These are phyloP conservation scores for Fagus sylvatica DNA, from an alignment of 306 rosid genomes.

Conservation along the genomic window DNA sequence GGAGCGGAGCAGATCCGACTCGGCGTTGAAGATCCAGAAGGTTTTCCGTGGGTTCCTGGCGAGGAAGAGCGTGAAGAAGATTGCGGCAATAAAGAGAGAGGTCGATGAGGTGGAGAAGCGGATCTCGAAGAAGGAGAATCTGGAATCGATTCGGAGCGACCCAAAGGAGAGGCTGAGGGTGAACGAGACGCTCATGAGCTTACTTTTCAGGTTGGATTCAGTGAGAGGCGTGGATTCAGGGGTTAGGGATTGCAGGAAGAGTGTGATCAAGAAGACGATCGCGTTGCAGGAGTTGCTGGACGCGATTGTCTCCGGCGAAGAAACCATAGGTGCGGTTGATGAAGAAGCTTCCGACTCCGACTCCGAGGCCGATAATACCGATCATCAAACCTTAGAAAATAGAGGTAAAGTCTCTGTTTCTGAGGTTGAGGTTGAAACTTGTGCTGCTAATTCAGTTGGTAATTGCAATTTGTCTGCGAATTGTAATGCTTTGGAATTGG, in stretches of 20 bases:
- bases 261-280: constrained; percentile 58
- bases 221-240: constrained; percentile 52
- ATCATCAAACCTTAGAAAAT: not conserved
- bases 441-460: too few species aligned
- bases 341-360: not conserved
- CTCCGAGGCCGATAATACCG: not conserved
- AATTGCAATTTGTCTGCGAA: not conserved
- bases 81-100: constrained; percentile 41
- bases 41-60: constrained; percentile 54
- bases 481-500: not conserved
- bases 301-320: constrained; percentile 20
- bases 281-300: constrained; percentile 65
- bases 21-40: constrained; percentile 61
- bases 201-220: constrained; percentile 63
- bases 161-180: constrained; percentile 55
- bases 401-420: not conserved
- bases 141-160: constrained; percentile 39
- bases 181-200: constrained; percentile 60
- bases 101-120: constrained; percentile 44
- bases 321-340: not conserved
- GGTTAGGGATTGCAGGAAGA: constrained; percentile 58
- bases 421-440: not conserved
- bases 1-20: not conserved
- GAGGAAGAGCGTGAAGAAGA: constrained; percentile 60
- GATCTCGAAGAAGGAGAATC: constrained; percentile 19